Evolutionary conservation across 2,329 filamentous ascomycete genomes (phyloP), one percentile per base, ranked within the genome.

Genomic region (Ilyonectria robusta): DNA sequence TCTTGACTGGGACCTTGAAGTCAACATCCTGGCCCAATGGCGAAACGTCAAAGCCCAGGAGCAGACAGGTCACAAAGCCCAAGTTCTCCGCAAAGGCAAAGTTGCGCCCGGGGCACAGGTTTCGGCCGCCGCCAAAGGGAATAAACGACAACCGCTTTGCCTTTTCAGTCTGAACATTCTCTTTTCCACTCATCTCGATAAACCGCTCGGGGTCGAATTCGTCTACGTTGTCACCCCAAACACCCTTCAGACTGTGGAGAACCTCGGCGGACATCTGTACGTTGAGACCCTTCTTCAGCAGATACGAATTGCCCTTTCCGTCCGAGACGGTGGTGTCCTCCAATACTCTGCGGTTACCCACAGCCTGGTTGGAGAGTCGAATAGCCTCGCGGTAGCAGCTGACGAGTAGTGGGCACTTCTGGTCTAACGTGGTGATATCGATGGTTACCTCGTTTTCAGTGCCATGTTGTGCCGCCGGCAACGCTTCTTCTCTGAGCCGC

Each of bases 391-490:
- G 35, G 37, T 71, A 70, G 10, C 68, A 71, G 21, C 47, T 61
- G 2, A 68, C 65, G 1, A 70, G 61, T 0, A 85, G 72, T 0
- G 83, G 83, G 59, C 82, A 85, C 8, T 74, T 65, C 6, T 80
- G 72, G 47, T 80, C 78, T 17, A 87, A 72, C 1, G 68, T 71
- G 0, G 73, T 72, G 42, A 80, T 77, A 47, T 82, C 77, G 13
- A 86, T 73, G 6, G 69, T 75, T 17, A 70, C 74, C 2, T 66
- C 59, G 26, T 63, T 57, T 0, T 62, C 35, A 7, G 51, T 47
- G 2, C 61, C 51, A 1, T 48, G 62, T 17, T 65, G 35, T 4
- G 64, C 42, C 15, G 59, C 33, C 2, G 68, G 62, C 6, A 70
- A 47, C 0, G 80, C 72, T 56, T 84, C 83, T 0, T 63, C 66